Conservation (phyloP, 305 asterid genomes). For the Solanum hybrid region DNA sequence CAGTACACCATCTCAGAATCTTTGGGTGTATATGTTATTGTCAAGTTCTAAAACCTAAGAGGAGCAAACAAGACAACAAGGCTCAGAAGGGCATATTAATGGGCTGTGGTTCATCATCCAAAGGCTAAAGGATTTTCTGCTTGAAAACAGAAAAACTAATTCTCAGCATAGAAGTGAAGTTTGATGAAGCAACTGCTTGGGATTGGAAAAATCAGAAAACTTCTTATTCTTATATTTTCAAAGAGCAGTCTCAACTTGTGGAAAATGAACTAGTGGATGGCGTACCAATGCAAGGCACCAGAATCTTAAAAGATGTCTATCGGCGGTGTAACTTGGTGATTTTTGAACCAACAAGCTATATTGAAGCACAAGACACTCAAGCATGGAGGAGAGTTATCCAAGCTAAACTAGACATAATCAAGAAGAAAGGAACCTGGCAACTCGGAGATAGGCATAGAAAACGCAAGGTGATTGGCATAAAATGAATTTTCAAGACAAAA, state of each 20-base stretch:
- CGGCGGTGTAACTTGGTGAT: neutral
- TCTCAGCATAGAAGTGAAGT: neutral
- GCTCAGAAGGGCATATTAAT: neutral
- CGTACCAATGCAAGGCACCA: neutral
- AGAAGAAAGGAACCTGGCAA: neutral
- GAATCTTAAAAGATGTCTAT: neutral
- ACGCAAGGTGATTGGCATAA: neutral
- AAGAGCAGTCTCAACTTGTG: neutral
- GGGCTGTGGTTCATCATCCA: neutral
- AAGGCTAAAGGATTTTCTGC: neutral
- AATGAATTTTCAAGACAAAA: neutral
- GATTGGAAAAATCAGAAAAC: neutral
- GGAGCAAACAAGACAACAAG: neutral
- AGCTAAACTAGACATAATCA: neutral
- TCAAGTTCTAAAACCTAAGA: neutral
- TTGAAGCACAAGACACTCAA: neutral
- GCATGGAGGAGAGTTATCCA: neutral
- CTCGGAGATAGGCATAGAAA: neutral
- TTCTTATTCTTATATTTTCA: neutral
- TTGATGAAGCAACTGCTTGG: neutral
- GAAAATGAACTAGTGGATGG: neutral
- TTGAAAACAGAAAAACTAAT: neutral
- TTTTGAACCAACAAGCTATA: neutral
- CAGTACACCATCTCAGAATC: neutral
- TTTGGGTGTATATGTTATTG: neutral